Evolutionary conservation across 371 early-diverging fungal genomes (phyloP), one percentile per base, ranked within the genome.

Genomic region (Saksenaea vasiformis): DNA sequence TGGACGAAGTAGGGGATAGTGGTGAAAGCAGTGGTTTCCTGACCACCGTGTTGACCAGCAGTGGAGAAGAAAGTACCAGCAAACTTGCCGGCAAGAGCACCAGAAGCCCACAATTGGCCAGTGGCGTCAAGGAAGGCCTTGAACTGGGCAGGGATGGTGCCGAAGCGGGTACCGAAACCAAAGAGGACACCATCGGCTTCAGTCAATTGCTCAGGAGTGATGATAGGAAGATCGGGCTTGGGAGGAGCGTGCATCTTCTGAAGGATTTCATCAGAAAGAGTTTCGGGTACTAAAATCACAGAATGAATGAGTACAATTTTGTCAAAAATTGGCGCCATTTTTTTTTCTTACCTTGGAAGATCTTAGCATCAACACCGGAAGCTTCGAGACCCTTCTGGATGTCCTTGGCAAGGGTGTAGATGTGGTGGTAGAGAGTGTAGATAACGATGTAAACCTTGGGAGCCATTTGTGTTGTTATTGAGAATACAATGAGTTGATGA

Each of bases 391-490:
- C 90, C 57, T 85, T 72, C 65, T 84, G 75, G 43, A 89, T 72
- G 8, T 68, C 74, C 35, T 87, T 64, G 15, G 90, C 90, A 15
- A 93, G 60, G 15, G 80, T 81, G 63, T 81, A 76, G 65, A 91
- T 74, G 76, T 93, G 94, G 15, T 87, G 84, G 71, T 89, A 92
- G 14, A 80, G 74, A 22, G 91, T 84, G 78, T 92, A 87, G 72
- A 74, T 74, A 43, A 88, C 69, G 47, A 89, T 83, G 72, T 70
- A 79, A 26, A 89, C 72, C 57, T 74, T 83, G 58, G 77, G 66
- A 53, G 47, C 51, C 51, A 47, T 47, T 47, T 14, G 14, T 41
- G 51, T 47, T 47, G 26, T 47, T 10, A 19, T 47, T 15, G 22
- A 19, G 47, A 17, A 41, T 41, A 14, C 19, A 14, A 13, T 41